Percentiles rank a stretch among this genome's conserved stretches.
These are phyloP conservation scores for Somion occarium DNA, from an alignment of 1,284 basidiomycete genomes.

Conservation along the genomic window DNA sequence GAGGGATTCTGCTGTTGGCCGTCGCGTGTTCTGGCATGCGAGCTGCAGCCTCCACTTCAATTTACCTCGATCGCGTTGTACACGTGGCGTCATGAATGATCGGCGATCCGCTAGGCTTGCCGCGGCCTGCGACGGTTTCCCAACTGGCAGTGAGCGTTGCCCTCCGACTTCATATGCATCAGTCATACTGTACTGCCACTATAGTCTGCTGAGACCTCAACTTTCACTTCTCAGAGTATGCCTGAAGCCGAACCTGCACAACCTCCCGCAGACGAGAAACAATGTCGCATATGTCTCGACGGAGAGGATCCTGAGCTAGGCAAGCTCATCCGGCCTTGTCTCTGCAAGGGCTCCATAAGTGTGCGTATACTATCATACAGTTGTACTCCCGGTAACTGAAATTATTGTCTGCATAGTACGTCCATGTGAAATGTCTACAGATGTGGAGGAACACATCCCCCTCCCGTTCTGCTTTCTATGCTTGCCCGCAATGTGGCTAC, in stretches of 20 bases:
- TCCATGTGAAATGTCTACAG: constrained; percentile 73
- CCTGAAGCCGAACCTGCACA: not conserved
- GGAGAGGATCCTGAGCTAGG: constrained; percentile 58
- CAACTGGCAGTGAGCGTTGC: too few relatives aligned
- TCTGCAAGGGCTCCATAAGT: constrained; percentile 75
- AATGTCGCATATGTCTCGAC: constrained; percentile 75
- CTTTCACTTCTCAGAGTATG: too few relatives aligned
- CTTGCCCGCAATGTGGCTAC: constrained; percentile 74
- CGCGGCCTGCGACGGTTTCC: too few relatives aligned
- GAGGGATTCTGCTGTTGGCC: too few relatives aligned
- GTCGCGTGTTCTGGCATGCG: too few relatives aligned
- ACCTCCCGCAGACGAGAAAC: constrained; percentile 37
- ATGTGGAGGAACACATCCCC: constrained; percentile 61
- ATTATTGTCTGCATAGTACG: constrained; percentile 42
- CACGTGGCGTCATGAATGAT: too few relatives aligned
- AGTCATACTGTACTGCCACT: too few relatives aligned
- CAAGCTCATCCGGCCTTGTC: constrained; percentile 69
- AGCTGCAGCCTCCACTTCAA: too few relatives aligned
- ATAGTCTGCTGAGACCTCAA: too few relatives aligned
- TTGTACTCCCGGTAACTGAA: not conserved
- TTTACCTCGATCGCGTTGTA: too few relatives aligned
- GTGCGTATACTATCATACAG: constrained; percentile 40
- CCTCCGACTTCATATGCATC: too few relatives aligned
- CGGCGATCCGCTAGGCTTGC: too few relatives aligned
- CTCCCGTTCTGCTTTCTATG: constrained; percentile 60